Percentiles rank a stretch among this genome's conserved stretches.
Evolutionary conservation across 257 asterid genomes (phyloP).

Genomic region (Rauvolfia tetraphylla): DNA sequence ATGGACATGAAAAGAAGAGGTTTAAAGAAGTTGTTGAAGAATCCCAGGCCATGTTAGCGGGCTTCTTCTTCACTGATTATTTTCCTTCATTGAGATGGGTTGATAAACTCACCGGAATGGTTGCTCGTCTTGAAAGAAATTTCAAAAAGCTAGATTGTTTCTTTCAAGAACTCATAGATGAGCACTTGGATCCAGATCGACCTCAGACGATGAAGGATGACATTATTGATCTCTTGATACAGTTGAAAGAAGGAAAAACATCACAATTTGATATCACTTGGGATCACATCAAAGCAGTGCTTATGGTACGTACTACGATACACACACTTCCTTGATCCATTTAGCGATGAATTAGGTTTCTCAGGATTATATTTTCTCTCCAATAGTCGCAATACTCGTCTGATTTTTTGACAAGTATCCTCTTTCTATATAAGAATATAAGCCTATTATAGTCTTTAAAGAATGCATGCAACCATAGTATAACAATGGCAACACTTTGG

Average conservation of each 20-base stretch:
- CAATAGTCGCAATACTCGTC: no score
- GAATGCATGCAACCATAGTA: no score
- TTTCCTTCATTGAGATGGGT: slow-evolving; percentile 21
- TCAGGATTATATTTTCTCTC: no score
- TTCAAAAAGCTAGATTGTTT: slow-evolving; percentile 13
- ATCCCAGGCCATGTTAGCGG: slow-evolving; percentile 10
- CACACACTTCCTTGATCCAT: no score
- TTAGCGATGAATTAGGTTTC: no score
- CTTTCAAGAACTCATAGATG: slow-evolving; percentile 19
- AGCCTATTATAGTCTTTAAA: no score
- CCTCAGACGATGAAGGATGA: slow-evolving; percentile 13
- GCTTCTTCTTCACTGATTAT: slow-evolving; percentile 20
- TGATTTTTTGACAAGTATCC: no score
- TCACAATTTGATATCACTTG: background rate
- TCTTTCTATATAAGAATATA: no score
- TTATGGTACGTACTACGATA: slow-evolving; percentile 19
- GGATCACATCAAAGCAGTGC: slow-evolving; percentile 24
- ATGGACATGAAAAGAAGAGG: background rate
- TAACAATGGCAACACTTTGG: no score
- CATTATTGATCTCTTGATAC: slow-evolving; percentile 11
- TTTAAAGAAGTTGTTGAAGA: slow-evolving; percentile 1
- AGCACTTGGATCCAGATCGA: slow-evolving; percentile 16
- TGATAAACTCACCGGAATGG: slow-evolving; percentile 19
- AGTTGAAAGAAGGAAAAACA: slow-evolving; percentile 5
- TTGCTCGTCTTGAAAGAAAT: slow-evolving; percentile 17